phyloP scores from a whole-genome alignment of 805 yeast species.

The Saturnispora quitensis region DNA sequence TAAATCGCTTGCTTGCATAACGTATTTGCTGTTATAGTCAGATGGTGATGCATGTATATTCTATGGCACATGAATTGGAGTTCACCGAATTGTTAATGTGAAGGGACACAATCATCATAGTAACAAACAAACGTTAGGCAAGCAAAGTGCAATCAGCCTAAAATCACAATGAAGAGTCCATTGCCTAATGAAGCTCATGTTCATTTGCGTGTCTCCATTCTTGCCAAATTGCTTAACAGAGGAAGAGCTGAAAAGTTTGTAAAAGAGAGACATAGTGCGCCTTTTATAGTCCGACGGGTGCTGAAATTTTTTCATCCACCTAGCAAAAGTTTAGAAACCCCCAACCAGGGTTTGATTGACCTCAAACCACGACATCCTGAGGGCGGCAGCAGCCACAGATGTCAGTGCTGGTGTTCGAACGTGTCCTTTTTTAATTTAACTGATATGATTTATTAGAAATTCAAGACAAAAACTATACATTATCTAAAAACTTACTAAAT shows the following conservation, averaged over 20 bases:
- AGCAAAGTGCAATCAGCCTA: background rate
- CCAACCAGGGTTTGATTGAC: background rate
- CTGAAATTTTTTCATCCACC: background rate
- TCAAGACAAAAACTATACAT: constrained; percentile 4
- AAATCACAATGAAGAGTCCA: background rate
- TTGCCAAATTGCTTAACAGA: background rate
- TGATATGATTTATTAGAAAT: constrained; percentile 7
- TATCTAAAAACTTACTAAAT: constrained; percentile 15
- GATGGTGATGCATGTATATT: constrained; percentile 97
- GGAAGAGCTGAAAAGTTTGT: too few relatives aligned
- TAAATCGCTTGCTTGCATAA: background rate
- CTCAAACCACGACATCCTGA: background rate
- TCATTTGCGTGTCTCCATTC: background rate
- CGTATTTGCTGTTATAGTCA: constrained; percentile 33
- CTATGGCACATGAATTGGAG: constrained; percentile 54
- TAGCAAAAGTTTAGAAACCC: background rate
- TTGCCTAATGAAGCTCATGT: background rate
- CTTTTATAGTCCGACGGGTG: background rate
- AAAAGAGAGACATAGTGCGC: background rate
- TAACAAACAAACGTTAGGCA: background rate
- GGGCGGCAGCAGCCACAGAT: background rate
- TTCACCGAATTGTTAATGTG: constrained; percentile 28
- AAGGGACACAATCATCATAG: constrained; percentile 30
- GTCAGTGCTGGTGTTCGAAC: too few relatives aligned
- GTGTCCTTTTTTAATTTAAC: background rate